Evolutionary conservation across 345 rosid genomes (phyloP).

Genomic region (Microcos paniculata): DNA sequence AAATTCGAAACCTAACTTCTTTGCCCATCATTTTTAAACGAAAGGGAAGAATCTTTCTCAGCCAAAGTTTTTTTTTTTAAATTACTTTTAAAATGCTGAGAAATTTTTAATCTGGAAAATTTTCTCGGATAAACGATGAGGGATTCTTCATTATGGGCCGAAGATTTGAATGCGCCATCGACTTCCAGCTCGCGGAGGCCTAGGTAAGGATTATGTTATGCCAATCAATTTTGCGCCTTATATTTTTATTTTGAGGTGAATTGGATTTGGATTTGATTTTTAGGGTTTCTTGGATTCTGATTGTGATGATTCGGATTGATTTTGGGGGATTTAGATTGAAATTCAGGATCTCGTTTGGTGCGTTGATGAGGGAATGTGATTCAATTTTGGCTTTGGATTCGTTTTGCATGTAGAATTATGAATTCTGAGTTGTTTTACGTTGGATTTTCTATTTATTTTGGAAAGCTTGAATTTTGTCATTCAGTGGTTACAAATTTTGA

Average conservation of each 20-base stretch:
- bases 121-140: conserved; percentile 7
- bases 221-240: background rate
- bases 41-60: background rate
- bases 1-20: conserved; percentile 9
- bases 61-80: background rate
- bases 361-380: background rate
- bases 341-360: background rate
- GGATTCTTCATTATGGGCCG: conserved; percentile 22
- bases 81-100: background rate
- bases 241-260: background rate
- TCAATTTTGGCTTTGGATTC: background rate
- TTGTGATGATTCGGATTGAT: background rate
- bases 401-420: conserved; percentile 14
- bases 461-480: background rate
- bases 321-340: background rate
- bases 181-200: conserved; percentile 21
- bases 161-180: conserved; percentile 24
- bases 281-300: background rate
- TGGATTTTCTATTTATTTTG: background rate
- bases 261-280: conserved; percentile 9
- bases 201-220: conserved; percentile 14
- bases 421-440: background rate
- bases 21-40: background rate
- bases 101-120: conserved; percentile 6
- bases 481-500: background rate